Evolutionary conservation across 306 rosid species (phyloP).

Genomic region (Fragaria nilgerrensis): DNA sequence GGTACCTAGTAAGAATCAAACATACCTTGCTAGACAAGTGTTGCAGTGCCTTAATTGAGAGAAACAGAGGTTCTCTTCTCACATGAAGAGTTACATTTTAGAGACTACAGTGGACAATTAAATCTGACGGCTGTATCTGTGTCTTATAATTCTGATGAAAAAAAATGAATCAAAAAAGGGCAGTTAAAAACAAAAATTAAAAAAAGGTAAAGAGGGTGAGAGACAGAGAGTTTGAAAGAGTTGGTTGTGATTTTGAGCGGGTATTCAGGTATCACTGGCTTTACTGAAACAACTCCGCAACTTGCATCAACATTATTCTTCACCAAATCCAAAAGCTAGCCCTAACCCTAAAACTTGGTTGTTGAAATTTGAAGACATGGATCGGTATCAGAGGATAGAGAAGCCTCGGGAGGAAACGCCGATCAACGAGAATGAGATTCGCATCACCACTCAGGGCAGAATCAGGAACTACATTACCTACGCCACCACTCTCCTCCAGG

Average conservation of each 20-base stretch:
- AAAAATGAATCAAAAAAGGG: too few species aligned
- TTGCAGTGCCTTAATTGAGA: too few species aligned
- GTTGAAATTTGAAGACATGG: slow-evolving; percentile 13
- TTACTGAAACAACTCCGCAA: slow-evolving; percentile 4
- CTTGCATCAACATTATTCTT: not conserved
- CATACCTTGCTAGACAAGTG: too few species aligned
- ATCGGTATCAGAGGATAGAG: slow-evolving; percentile 31
- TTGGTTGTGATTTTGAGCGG: slow-evolving; percentile 5
- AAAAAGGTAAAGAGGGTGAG: too few species aligned
- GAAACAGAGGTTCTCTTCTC: too few species aligned
- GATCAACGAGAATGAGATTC: slow-evolving; percentile 2
- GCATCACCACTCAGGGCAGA: slow-evolving; percentile 22
- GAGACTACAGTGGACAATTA: too few species aligned
- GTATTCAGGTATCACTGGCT: slow-evolving; percentile 12
- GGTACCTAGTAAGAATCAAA: too few species aligned
- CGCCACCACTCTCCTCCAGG: slow-evolving; percentile 31
- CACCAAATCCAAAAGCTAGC: not conserved
- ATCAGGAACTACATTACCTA: slow-evolving; percentile 36
- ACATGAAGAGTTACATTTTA: too few species aligned
- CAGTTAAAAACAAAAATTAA: too few species aligned
- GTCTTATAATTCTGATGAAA: too few species aligned
- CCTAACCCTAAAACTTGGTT: slow-evolving; percentile 2
- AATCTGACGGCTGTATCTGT: too few species aligned
- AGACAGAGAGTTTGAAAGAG: too few species aligned
- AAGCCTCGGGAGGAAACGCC: slow-evolving; percentile 26